Evolutionary conservation across 257 asterid species (phyloP), one percentile per base, ranked within the genome.

Genomic region (Gentiana straminea): DNA sequence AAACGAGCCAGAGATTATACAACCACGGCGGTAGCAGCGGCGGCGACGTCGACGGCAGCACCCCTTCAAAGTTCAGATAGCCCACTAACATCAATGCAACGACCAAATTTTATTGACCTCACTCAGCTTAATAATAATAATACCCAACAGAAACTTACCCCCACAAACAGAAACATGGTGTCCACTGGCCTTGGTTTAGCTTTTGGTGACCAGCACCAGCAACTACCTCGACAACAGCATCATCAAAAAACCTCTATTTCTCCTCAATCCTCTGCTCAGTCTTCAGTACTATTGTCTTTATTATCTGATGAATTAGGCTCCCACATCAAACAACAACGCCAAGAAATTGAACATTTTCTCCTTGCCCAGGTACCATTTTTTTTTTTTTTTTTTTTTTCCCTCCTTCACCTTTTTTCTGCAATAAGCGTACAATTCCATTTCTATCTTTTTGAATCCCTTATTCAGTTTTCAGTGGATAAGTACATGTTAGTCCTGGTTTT

Each of bases 161-260:
- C 24, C 8, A 41, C 46, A 3, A 41, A 41, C 46, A 41, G 70
- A 35, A 66, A 74, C 62, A 72, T 64, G 5, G 77, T 74, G 12
- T 71, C 76, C 47, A 74, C 79, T n/a, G 79, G 84, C 54, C 84
- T 78, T 24, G 74, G 74, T 44, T 52, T 78, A 37, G 64, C 81
- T 15, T 71, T 68, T 8, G 81, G 76, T 4, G 73, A 64, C 36
- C 71, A 73, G 8, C 57, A 61, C 1, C 77, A 63, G 13, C 74
- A 57, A 7, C 54, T 33, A 2, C 67, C 39, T 5, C 35, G 12
- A 7, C 35, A 36, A 3, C 55, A n/a, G 13, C 64, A 58, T 4
- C 59, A 54, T 0, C 46, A 41, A 41, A 41, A 41, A 41, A 46
- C 32, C 8, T 65, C 73, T 33, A 55, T 67, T 10, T 70, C 77